Evolutionary conservation across 2,329 filamentous ascomycete genomes (phyloP).

Genomic region (Colletotrichum sp.): DNA sequence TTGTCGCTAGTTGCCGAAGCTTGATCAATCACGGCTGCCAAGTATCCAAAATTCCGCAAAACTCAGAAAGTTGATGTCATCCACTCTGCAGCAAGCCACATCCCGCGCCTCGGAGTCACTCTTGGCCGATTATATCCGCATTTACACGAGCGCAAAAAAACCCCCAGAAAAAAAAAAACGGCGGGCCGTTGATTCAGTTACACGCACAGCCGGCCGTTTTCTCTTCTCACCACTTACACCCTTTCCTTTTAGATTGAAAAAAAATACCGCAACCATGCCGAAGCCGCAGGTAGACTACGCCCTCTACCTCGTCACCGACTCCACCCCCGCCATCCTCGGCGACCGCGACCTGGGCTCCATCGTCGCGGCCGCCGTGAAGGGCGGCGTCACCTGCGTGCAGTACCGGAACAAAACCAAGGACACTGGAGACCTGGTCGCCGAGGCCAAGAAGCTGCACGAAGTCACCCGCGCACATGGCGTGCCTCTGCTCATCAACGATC

Average conservation of each 20-base stretch:
- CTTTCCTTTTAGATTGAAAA: background rate
- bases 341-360: constrained; percentile 72
- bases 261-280: constrained; percentile 27
- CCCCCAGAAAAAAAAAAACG: background rate
- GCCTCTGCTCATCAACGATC: constrained; percentile 91
- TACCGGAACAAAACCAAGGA: constrained; percentile 88
- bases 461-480: constrained; percentile 72
- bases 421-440: constrained; percentile 73
- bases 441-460: constrained; percentile 72
- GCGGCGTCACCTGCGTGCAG: constrained; percentile 87
- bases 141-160: background rate
- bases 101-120: background rate
- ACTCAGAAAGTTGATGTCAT: background rate
- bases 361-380: constrained; percentile 76
- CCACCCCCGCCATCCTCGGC: constrained; percentile 83
- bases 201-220: background rate
- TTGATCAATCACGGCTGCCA: background rate
- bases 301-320: constrained; percentile 92
- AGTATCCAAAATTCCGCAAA: background rate
- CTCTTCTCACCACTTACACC: background rate
- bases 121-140: constrained; percentile 16
- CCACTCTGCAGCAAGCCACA: background rate
- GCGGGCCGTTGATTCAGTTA: background rate
- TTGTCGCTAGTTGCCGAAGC: background rate
- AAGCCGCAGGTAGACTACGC: constrained; percentile 70